phyloP scores from a whole-genome alignment of 2,329 filamentous ascomycete species.

The Claviceps pusilla region DNA sequence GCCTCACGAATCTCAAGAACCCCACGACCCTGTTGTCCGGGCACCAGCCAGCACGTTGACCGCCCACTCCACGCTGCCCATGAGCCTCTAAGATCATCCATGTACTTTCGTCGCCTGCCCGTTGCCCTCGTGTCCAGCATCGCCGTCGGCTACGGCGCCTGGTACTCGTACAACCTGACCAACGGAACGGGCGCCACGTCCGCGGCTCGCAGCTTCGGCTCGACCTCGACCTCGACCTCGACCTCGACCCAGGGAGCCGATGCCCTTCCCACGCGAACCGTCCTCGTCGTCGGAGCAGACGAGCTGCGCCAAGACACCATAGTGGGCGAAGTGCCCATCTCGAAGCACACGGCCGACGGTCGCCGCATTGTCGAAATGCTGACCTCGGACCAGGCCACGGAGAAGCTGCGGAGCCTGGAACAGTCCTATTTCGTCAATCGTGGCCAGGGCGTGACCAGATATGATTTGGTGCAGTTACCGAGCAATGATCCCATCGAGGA shows the following conservation, averaged over 20 bases:
- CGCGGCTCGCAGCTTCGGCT: constrained; percentile 28
- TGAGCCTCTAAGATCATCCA: constrained; percentile 49
- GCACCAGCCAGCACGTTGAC: constrained; percentile 9
- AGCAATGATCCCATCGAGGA: constrained; percentile 98
- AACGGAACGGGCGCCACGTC: constrained; percentile 18
- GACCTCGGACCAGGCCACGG: constrained; percentile 81
- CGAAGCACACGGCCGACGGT: constrained; percentile 74
- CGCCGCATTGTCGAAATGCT: constrained; percentile 89
- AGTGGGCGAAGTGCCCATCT: constrained; percentile 70
- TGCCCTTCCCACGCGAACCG: constrained; percentile 42
- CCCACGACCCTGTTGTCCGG: constrained; percentile 15
- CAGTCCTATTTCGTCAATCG: constrained; percentile 82
- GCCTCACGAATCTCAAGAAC: constrained; percentile 11
- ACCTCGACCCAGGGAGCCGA: constrained; percentile 23
- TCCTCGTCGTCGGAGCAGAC: constrained; percentile 78
- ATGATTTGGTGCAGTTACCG: constrained; percentile 85
- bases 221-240: constrained; percentile 26
- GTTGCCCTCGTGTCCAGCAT: constrained; percentile 54
- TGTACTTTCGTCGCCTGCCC: constrained; percentile 58
- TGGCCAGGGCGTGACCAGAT: constrained; percentile 81
- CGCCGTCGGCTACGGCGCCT: constrained; percentile 57
- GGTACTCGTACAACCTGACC: constrained; percentile 50
- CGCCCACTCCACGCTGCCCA: constrained; percentile 25
- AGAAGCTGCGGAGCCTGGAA: constrained; percentile 77
- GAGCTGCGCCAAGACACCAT: constrained; percentile 80